phyloP scores from a whole-genome alignment of 192 early-diverging fungal genomes.

The Chytriomyces sp. region DNA sequence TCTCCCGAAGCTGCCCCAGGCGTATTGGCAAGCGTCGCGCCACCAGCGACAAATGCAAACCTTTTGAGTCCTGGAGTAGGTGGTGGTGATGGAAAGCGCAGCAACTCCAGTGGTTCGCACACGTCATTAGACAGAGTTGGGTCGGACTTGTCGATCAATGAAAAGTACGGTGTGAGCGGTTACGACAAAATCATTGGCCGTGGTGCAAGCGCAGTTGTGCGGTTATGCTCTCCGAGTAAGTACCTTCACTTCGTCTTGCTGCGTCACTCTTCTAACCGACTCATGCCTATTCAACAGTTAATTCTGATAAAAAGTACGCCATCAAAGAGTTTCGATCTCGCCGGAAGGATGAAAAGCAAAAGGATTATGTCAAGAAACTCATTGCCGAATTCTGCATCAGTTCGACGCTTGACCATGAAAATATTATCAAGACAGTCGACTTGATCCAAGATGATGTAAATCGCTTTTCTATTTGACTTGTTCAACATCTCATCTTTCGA shows the following conservation, averaged over 20 bases:
- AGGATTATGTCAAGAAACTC: conserved; percentile 95
- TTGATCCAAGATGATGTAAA: conserved; percentile 92
- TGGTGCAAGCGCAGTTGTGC: conserved; percentile 58
- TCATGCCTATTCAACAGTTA: conserved; percentile 41
- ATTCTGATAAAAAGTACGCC: conserved; percentile 71
- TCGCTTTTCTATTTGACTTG: conserved; percentile 38
- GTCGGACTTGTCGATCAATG: conserved; percentile 50
- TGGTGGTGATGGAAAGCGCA: neutral
- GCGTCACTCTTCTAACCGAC: neutral
- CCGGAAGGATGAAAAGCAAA: conserved; percentile 81
- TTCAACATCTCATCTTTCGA: neutral
- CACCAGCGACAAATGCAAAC: neutral
- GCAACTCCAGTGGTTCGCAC: neutral
- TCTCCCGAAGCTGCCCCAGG: neutral
- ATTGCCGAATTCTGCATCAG: conserved; percentile 95
- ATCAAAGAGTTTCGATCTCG: conserved; percentile 95
- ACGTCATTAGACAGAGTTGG: conserved; percentile 22
- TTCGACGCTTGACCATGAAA: conserved; percentile 86
- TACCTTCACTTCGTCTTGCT: neutral
- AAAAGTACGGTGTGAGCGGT: conserved; percentile 58
- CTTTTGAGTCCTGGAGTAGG: too few relatives aligned
- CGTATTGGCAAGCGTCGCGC: neutral
- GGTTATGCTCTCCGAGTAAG: conserved; percentile 50
- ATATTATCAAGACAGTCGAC: conserved; percentile 94
- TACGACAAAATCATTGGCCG: conserved; percentile 49